Evolutionary conservation across 129 eudicot species (phyloP).

Genomic region (Flaveria robusta): DNA sequence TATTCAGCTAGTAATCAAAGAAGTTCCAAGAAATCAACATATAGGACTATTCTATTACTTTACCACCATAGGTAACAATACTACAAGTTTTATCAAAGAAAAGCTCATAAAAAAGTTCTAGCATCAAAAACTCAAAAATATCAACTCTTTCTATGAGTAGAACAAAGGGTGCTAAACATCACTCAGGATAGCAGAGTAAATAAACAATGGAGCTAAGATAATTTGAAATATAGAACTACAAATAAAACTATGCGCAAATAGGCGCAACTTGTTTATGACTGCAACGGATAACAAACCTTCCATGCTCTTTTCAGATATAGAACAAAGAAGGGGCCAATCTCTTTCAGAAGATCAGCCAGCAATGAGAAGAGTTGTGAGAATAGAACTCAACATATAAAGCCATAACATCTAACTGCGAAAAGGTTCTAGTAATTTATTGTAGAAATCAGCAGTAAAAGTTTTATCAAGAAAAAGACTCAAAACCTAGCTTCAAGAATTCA

Average conservation of each 20-base stretch:
- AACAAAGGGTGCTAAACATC: conserved; percentile 6
- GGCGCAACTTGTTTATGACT: neutral
- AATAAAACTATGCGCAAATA: neutral
- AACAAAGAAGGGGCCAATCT: neutral
- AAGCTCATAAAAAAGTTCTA: neutral
- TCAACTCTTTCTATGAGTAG: neutral
- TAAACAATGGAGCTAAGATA: neutral
- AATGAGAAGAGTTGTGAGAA: neutral
- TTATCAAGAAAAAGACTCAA: neutral
- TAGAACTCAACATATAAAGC: neutral
- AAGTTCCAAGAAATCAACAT: neutral
- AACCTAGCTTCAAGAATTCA: neutral
- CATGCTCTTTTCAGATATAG: conserved; percentile 33
- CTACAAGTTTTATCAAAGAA: neutral
- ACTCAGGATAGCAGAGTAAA: neutral
- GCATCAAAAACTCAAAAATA: neutral
- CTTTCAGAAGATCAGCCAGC: neutral
- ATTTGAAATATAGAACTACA: neutral
- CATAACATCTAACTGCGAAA: neutral
- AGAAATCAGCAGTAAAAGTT: neutral
- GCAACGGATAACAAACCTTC: conserved; percentile 49
- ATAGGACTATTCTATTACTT: neutral
- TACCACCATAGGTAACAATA: too few relatives aligned
- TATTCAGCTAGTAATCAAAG: neutral
- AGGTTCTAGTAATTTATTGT: neutral